Evolutionary conservation across 768 basidiomycete species (phyloP).

Genomic region (Hortiboletus campestris): DNA sequence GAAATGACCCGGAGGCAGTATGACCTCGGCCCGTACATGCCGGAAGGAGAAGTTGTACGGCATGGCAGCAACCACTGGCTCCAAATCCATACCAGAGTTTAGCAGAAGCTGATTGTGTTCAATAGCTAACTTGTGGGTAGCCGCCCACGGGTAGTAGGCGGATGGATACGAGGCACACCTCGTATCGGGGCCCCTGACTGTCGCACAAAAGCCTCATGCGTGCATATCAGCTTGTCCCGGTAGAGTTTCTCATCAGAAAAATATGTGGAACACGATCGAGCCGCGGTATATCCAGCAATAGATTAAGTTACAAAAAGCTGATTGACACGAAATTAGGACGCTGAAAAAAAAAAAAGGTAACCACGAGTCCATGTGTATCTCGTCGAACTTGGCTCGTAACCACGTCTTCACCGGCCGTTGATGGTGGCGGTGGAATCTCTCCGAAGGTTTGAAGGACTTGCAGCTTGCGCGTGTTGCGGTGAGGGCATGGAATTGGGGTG

Average conservation of each 20-base stretch:
- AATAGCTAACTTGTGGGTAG: neutral
- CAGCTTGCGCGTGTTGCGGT: conserved; percentile 32
- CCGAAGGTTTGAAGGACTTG: conserved; percentile 42
- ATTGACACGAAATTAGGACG: conserved; percentile 13
- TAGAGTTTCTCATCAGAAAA: conserved; percentile 9
- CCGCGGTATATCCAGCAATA: conserved; percentile 22
- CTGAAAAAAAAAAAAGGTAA: conserved; percentile 3
- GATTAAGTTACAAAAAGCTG: conserved; percentile 17
- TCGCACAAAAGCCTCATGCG: conserved; percentile 8
- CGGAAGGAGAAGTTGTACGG: conserved; percentile 1
- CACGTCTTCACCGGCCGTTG: conserved; percentile 51
- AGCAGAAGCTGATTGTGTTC: conserved; percentile 14
- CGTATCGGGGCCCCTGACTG: neutral
- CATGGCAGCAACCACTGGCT: neutral
- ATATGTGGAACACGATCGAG: conserved; percentile 7
- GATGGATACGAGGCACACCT: neutral
- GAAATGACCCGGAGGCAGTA: no score
- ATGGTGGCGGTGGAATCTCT: conserved; percentile 71
- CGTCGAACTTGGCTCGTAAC: conserved; percentile 3
- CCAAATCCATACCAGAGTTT: neutral
- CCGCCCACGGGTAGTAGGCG: conserved; percentile 4
- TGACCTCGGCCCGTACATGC: neutral
- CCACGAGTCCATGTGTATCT: conserved; percentile 12
- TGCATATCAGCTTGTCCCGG: neutral
- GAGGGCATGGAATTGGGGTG: conserved; percentile 76